phyloP scores from a whole-genome alignment of 148 eudicot species.

The Camellia japonica region DNA sequence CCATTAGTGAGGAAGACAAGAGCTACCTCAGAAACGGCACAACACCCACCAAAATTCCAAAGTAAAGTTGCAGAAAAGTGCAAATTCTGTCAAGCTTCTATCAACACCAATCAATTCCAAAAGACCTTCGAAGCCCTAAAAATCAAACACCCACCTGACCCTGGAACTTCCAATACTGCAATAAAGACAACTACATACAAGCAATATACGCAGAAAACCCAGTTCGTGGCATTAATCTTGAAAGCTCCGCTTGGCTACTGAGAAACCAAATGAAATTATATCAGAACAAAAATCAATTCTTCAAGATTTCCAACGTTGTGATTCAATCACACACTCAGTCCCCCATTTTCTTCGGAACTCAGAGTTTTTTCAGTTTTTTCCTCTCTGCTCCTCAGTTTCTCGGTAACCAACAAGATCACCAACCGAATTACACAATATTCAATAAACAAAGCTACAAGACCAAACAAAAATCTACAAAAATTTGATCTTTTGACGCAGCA shows the following conservation, averaged over 20 bases:
- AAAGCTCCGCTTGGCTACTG: background rate
- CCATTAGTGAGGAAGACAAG: slow-evolving; percentile 49
- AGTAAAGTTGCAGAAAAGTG: background rate
- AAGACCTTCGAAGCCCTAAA: background rate
- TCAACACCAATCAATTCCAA: background rate
- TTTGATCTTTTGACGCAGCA: background rate
- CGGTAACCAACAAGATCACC: background rate
- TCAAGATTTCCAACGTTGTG: background rate
- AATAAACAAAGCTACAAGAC: background rate
- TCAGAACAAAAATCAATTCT: background rate
- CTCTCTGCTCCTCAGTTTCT: background rate
- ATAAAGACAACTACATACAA: background rate
- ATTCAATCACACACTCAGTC: background rate
- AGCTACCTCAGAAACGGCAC: slow-evolving; percentile 19
- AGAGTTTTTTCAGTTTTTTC: background rate
- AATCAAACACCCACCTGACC: background rate
- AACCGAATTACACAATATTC: background rate
- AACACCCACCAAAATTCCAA: background rate
- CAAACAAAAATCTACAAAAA: background rate
- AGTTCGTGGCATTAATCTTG: background rate
- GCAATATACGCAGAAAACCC: background rate
- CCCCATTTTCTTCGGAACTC: background rate
- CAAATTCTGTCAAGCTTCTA: background rate
- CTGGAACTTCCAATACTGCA: background rate
- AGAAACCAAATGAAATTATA: background rate